Base-by-base conservation (phyloP, 2,329 filamentous ascomycete genomes). In the Colletotrichum gigasporum region DNA sequence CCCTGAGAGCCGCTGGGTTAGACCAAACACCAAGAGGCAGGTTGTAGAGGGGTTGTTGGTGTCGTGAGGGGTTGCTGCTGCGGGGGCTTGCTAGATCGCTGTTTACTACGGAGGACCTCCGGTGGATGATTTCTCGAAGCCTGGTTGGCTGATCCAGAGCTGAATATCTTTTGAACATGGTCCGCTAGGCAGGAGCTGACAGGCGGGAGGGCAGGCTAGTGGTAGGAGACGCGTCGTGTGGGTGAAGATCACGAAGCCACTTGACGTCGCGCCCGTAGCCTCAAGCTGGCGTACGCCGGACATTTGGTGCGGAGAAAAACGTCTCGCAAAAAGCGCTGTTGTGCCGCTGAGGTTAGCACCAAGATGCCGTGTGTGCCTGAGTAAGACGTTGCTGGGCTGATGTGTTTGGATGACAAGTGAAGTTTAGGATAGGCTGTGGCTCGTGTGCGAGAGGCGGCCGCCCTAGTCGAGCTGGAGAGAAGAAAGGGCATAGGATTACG, bases 371-470 rank as follows among this genome's bases (percentile, higher is more conserved):
- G 14, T 32, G 18, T 35, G 28, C 16, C 18, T 16, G 24, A 45
- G 24, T n/a, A 32, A 57, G n/a, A 35, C 16, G 16, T 41, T 24
- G 7, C 18, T 18, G 44, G 32, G 34, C 20, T 34, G 30, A 24
- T 22, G 22, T 14, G 22, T 30, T 42, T 18, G 20, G 12, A 30
- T 39, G 20, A n/a, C 22, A 14, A 30, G 26, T 41, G 26, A 18
- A 37, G 9, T 45, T 28, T 30, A 45, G 44, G 24, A 58, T 45
- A 58, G 28, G 18, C 28, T 60, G 55, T 64, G 61, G 61, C 61
- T 60, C 39, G 47, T 53, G 55, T 53, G 12, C 11, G 22, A 26
- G 24, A 50, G 55, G 47, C 61, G 55, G 61, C 26, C 55, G 61
- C 61, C 61, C 47, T 47, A 35, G 24, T 47, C 47, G 37, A 39